Evolutionary conservation across 2,329 filamentous ascomycete species (phyloP), one percentile per base, ranked within the genome.

Genomic region (Furcasterigmium sp.): DNA sequence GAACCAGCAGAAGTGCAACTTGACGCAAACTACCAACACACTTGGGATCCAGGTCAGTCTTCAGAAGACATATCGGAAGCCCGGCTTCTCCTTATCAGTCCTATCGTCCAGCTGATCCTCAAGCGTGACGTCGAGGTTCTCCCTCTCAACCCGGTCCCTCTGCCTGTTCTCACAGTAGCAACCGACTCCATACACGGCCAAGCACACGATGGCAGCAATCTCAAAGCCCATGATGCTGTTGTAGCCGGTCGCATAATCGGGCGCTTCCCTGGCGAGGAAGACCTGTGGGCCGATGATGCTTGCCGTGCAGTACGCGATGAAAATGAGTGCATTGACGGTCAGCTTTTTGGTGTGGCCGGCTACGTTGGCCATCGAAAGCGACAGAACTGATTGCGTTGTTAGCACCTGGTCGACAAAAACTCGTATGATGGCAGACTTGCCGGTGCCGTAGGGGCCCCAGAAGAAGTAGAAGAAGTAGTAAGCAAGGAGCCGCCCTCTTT

Each of bases 271-370:
- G n/a, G 67, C 61, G n/a, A 76, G 62, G 53, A 82, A 83, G 3
- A 81, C 68, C 53, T 82, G 78, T 0, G 79, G 78, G 0, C 75
- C 78, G 29, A 78, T 72, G 8, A 80, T 75, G 53, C 84, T 84
- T 2, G 80, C 81, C 0, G 69, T 62, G 34, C 75, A 76, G 71
- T 78, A 82, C 1, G 73, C 70, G 35, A 83, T 65, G 53, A 83
- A 83, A 46, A 76, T 80, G 15, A 77, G 70, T 1, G 78, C 76
- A 8, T 80, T 73, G 10, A 76, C 73, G 5, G 76, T 73, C 2
- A 37, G 17, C 32, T 56, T 51, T 38, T 51, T 58, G 11, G 56
- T 58, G 20, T 56, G 54, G 1, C 52, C 54, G 0, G 48, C 45
- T 2, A 51, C 54, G 25, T 59, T 59, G 1, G 52, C 52, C 18